A percentile compares a stretch with the other conserved stretches of the same genome.
Evolutionary conservation across 768 basidiomycete species (phyloP).

Genomic region (Neoboletus subvelutipes): DNA sequence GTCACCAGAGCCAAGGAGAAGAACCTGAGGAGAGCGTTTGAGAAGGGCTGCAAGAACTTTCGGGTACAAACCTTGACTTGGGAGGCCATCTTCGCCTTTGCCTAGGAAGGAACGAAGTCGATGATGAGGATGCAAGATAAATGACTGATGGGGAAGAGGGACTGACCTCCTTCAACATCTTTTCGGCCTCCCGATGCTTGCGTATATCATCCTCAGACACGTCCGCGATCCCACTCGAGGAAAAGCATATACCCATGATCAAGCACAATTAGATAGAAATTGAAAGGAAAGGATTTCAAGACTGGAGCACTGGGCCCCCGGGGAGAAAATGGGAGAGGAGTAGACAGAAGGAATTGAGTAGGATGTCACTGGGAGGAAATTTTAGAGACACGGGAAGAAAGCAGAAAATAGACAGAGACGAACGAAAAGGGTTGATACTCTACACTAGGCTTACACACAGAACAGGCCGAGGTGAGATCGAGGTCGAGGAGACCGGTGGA

Average conservation of each 20-base stretch:
- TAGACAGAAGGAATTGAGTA: background rate
- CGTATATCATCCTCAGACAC: slow-evolving; percentile 68
- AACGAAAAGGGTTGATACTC: slow-evolving; percentile 2
- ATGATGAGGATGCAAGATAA: background rate
- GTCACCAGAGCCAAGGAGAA: slow-evolving; percentile 90
- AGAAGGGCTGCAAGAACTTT: background rate
- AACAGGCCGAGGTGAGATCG: slow-evolving; percentile 16
- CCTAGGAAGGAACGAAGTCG: slow-evolving; percentile 41
- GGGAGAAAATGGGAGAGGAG: background rate
- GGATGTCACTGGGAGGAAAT: background rate
- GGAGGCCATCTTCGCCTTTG: slow-evolving; percentile 64
- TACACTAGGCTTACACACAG: slow-evolving; percentile 19
- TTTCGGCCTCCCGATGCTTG: slow-evolving; percentile 69
- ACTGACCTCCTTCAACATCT: slow-evolving; percentile 72
- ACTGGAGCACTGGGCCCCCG: slow-evolving; percentile 17
- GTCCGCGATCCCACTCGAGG: slow-evolving; percentile 53
- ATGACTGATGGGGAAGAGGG: background rate
- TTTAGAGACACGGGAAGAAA: background rate
- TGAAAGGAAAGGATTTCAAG: slow-evolving; percentile 4
- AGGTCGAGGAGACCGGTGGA: background rate
- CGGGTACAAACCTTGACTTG: slow-evolving; percentile 70
- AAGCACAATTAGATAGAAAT: background rate
- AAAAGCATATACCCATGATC: slow-evolving; percentile 79
- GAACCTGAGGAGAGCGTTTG: slow-evolving; percentile 48
- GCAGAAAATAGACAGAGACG: background rate